Evolutionary conservation across 352 stramenopile species (phyloP).

Genomic region (Blastocystis hominis): DNA sequence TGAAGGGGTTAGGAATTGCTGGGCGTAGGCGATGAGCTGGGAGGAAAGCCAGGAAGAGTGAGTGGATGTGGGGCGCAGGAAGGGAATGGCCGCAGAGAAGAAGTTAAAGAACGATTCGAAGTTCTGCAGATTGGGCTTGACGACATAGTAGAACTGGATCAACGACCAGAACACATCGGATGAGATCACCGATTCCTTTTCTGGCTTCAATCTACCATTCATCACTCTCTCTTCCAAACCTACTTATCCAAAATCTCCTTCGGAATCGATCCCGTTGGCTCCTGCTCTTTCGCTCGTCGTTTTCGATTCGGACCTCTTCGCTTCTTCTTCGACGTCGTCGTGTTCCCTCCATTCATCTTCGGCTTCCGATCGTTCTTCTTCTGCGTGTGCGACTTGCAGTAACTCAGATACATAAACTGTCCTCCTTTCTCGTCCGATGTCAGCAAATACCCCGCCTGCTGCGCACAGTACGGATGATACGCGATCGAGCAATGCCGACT

Average conservation of each 20-base stretch:
- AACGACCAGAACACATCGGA: background rate
- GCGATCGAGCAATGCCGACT: background rate
- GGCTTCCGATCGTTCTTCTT: background rate
- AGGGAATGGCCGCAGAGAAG: background rate
- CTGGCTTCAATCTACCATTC: background rate
- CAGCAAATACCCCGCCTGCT: conserved; percentile 12
- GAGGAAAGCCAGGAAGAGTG: background rate
- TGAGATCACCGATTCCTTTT: background rate
- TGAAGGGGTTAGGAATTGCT: background rate
- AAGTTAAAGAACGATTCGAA: background rate
- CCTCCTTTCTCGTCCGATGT: conserved; percentile 39
- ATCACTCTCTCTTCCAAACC: background rate
- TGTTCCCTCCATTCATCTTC: background rate
- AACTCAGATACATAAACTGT: conserved; percentile 20
- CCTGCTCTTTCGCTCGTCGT: background rate
- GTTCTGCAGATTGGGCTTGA: background rate
- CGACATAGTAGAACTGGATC: conserved; percentile 1
- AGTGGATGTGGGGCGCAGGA: background rate
- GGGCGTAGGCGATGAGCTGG: background rate
- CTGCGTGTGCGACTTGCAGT: background rate
- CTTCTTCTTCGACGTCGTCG: conserved; percentile 19
- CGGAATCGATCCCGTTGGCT: background rate
- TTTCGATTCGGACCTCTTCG: background rate
- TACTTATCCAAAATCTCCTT: background rate
- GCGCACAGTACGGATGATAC: conserved; percentile 30